phyloP scores from a whole-genome alignment of 2,329 filamentous ascomycete genomes.

The Didymosphaeria variabile region DNA sequence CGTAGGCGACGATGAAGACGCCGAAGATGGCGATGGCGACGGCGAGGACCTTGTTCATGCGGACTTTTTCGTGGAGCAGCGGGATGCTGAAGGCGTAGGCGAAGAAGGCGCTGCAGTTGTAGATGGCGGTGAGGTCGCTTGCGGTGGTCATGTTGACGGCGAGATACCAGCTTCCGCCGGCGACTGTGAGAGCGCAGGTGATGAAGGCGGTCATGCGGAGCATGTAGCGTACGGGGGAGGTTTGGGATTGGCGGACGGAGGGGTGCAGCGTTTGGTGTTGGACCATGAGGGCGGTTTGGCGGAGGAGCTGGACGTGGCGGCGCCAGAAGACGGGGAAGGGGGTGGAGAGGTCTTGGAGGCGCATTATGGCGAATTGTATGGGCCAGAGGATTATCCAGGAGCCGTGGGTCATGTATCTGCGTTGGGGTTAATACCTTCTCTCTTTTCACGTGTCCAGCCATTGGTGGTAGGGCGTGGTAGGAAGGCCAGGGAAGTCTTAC shows the following conservation, averaged over 20 bases:
- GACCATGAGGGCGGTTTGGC: slow-evolving; percentile 83
- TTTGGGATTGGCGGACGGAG: slow-evolving; percentile 55
- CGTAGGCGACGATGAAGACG: slow-evolving; percentile 95
- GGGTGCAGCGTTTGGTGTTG: slow-evolving; percentile 78
- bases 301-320: slow-evolving; percentile 69
- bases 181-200: slow-evolving; percentile 85
- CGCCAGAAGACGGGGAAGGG: slow-evolving; percentile 90
- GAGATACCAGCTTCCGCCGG: slow-evolving; percentile 93
- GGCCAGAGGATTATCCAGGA: slow-evolving; percentile 94
- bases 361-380: slow-evolving; percentile 78
- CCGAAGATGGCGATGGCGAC: slow-evolving; percentile 88
- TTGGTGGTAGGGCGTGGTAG: too few species aligned
- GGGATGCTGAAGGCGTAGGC: slow-evolving; percentile 97
- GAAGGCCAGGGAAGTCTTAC: slow-evolving; percentile 60
- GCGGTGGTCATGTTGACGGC: slow-evolving; percentile 93
- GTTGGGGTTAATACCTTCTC: slow-evolving; percentile 12
- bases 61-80: slow-evolving; percentile 82
- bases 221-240: slow-evolving; percentile 75
- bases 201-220: slow-evolving; percentile 80
- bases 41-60: slow-evolving; percentile 84
- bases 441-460: background rate
- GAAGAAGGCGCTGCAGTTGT: slow-evolving; percentile 99
- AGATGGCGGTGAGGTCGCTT: slow-evolving; percentile 94
- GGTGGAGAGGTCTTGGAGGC: slow-evolving; percentile 78
- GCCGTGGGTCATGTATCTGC: slow-evolving; percentile 85